A percentile compares a stretch with the other conserved stretches of the same genome.
Conservation (phyloP, 1,284 basidiomycete genomes). For the Tranzscheliella williamsii region DNA sequence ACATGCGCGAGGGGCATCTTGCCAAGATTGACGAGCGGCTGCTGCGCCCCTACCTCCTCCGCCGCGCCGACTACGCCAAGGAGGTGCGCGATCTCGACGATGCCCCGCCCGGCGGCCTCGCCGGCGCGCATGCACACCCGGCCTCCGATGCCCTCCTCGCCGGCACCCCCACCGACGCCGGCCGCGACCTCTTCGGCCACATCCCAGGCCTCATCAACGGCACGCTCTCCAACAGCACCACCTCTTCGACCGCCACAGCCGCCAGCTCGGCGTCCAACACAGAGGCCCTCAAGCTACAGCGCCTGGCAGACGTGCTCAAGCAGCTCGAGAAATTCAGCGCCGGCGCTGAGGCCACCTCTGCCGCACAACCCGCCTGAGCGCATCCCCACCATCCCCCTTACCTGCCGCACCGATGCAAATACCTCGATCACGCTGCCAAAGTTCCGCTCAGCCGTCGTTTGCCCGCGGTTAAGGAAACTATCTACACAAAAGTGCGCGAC, state of each 20-base stretch:
- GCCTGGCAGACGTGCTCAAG: conserved; percentile 23
- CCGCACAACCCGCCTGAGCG: background rate
- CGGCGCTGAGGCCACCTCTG: background rate
- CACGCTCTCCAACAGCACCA: background rate
- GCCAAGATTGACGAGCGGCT: conserved; percentile 85
- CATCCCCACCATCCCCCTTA: background rate
- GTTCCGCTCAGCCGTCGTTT: too few relatives aligned
- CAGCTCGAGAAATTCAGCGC: conserved; percentile 21
- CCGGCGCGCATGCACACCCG: background rate
- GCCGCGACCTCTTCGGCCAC: conserved; percentile 23
- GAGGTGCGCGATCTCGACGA: conserved; percentile 54
- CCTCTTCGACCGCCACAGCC: background rate
- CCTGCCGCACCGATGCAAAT: too few relatives aligned
- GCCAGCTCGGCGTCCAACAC: background rate
- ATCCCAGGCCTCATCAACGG: conserved; percentile 20
- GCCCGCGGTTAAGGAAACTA: too few relatives aligned
- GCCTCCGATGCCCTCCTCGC: conserved; percentile 2
- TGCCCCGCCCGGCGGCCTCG: background rate
- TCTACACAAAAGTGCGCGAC: too few relatives aligned
- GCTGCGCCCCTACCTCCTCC: conserved; percentile 85
- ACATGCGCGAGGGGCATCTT: conserved; percentile 59
- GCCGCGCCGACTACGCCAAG: conserved; percentile 76
- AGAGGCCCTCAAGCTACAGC: conserved; percentile 8
- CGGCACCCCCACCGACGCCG: background rate
- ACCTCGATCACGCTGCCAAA: too few relatives aligned